phyloP scores from a whole-genome alignment of 441 rosid genomes.

The Isatis lusitanica region DNA sequence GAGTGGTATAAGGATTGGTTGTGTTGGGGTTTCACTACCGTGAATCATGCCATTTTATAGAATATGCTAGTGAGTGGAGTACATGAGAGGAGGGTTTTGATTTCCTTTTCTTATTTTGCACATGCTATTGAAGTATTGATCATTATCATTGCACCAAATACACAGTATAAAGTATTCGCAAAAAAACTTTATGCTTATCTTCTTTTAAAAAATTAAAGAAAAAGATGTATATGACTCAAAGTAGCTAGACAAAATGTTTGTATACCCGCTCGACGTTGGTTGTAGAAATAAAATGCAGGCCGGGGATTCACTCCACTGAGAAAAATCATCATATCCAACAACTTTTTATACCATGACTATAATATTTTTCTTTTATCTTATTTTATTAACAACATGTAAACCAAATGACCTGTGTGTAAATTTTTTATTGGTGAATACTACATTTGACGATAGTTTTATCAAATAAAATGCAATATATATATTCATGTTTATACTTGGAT shows the following conservation, averaged over 20 bases:
- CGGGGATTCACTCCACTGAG: neutral
- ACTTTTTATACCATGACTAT: neutral
- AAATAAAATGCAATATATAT: neutral
- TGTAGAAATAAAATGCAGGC: neutral
- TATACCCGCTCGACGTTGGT: neutral
- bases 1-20: conserved; percentile 19
- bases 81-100: neutral
- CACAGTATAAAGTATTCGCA: neutral
- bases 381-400: neutral
- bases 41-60: conserved; percentile 29
- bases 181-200: neutral
- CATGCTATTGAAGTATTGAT: neutral
- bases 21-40: conserved; percentile 25
- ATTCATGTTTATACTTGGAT: neutral
- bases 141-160: conserved; percentile 10
- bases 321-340: conserved; percentile 6
- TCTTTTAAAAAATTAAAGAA: neutral
- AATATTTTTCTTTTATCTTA: neutral
- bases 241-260: neutral
- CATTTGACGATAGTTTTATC: neutral
- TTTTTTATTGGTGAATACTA: neutral
- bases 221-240: neutral
- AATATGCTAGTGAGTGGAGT: conserved; percentile 23
- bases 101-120: conserved; percentile 13
- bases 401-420: neutral